Evolutionary conservation across 2,329 filamentous ascomycete genomes (phyloP).

Genomic region (Fusarium veterinarium): DNA sequence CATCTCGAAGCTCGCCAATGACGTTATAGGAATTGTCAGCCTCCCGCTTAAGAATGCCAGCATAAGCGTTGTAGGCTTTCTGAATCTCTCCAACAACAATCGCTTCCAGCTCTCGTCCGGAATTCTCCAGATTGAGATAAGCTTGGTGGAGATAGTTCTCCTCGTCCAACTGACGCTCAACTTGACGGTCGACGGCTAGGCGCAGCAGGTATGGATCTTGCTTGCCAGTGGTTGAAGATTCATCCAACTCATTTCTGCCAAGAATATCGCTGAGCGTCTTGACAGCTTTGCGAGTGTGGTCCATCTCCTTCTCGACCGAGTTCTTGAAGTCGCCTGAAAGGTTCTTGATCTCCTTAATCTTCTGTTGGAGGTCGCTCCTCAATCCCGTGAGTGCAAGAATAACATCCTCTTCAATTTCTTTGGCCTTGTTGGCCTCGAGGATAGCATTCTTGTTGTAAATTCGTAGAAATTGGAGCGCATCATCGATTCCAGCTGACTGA

Average conservation of each 20-base stretch:
- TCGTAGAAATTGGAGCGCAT: conserved; percentile 83
- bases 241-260: conserved; percentile 81
- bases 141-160: conserved; percentile 98
- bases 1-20: conserved; percentile 83
- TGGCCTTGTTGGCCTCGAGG: conserved; percentile 85
- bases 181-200: conserved; percentile 85
- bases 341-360: conserved; percentile 98
- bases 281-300: conserved; percentile 82
- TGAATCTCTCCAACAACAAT: conserved; percentile 98
- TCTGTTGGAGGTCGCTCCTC: conserved; percentile 88
- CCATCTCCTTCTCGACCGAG: conserved; percentile 94
- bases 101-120: conserved; percentile 92
- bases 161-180: conserved; percentile 93
- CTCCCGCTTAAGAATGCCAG: conserved; percentile 90
- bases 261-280: conserved; percentile 84
- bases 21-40: conserved; percentile 83
- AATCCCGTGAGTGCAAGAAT: conserved; percentile 87
- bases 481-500: conserved; percentile 83
- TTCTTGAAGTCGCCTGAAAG: conserved; percentile 97
- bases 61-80: conserved; percentile 95
- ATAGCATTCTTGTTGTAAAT: conserved; percentile 86
- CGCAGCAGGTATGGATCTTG: conserved; percentile 92
- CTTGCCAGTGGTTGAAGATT: conserved; percentile 79
- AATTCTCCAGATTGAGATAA: conserved; percentile 93
- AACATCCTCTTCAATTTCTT: conserved; percentile 91